Base-by-base conservation (phyloP, 164 flowering plant species). In the Malania oleifera region DNA sequence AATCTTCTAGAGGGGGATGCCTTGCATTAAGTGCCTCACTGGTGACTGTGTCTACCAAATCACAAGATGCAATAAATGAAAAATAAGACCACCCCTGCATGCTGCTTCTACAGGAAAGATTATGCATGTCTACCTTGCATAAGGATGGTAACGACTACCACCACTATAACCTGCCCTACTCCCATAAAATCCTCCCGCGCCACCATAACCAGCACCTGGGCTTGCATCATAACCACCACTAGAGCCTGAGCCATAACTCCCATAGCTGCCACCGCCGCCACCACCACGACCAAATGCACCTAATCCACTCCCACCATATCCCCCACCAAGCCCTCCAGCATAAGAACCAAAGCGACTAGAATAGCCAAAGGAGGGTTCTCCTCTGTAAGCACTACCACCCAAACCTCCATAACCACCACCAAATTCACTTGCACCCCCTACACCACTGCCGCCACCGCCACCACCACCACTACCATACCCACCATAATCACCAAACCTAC, bases 291-390 rank as follows among this genome's bases (percentile, higher is more conserved):
- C 77, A 66, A 65, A 77, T 12, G 69, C 75, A 45, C 80, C 82
- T 65, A 73, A 61, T 15, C 69, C 72, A 54, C 71, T 52, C 11
- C 73, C 74, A 53, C 71, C 74, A 69, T 77, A 77, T 4, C 70
- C 70, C 54, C 73, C 68, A 54, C 83, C 71, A 65, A 54, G 71
- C 5, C 76, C 75, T 19, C 77, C 73, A 20, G 70, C 70, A 63
- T 70, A 73, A 26, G 79, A 63, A 47, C 80, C 82, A 73, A 56
- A 77, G 28, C 79, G 79, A 62, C 82, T 62, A 53, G 82, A 61
- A 60, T 75, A 77, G 54, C 80, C 78, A 50, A 69, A 48, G 31
- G 85, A 72, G 18, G 76, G 59, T 35, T 77, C 82, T 23, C 76
- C 78, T 26, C 78, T 65, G 54, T 74, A 76, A 35, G 76, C 9